phyloP scores from a whole-genome alignment of 1,139 yeast species.

The Pichia sp. region DNA sequence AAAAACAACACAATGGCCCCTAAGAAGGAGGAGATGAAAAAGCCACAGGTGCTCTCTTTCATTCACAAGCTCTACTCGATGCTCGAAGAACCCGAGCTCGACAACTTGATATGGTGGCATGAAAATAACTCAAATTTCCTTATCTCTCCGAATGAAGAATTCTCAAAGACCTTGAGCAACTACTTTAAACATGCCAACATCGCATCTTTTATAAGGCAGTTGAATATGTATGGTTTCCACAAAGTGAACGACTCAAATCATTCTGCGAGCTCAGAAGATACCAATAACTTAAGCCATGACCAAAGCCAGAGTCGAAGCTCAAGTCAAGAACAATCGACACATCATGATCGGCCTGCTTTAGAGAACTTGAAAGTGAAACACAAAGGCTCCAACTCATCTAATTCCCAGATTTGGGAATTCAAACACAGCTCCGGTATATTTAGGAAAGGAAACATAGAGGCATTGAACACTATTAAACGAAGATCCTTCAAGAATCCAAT shows the following conservation, averaged over 20 bases:
- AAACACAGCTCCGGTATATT: slow-evolving; percentile 78
- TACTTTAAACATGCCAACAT: slow-evolving; percentile 78
- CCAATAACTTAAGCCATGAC: not conserved
- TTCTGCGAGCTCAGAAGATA: not conserved
- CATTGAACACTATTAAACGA: slow-evolving; percentile 63
- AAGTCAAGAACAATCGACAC: not conserved
- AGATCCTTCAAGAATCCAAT: slow-evolving; percentile 38
- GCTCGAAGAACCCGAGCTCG: slow-evolving; percentile 50
- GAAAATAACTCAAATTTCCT: slow-evolving; percentile 54
- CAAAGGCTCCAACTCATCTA: not conserved
- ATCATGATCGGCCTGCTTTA: not conserved
- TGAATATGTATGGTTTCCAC: slow-evolving; percentile 78
- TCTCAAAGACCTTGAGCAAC: slow-evolving; percentile 56
- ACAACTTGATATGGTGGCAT: slow-evolving; percentile 75
- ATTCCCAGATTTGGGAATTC: slow-evolving; percentile 65
- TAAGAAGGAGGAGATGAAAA: slow-evolving; percentile 9
- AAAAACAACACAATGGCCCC: not conserved
- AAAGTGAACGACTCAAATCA: slow-evolving; percentile 42
- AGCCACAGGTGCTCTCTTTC: slow-evolving; percentile 41
- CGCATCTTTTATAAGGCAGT: slow-evolving; percentile 66
- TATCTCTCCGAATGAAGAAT: slow-evolving; percentile 61
- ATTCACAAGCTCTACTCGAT: slow-evolving; percentile 58
- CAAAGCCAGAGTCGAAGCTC: not conserved
- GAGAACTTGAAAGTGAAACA: not conserved
- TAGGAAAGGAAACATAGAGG: slow-evolving; percentile 67